Percentiles rank a stretch among this genome's conserved stretches.
phyloP scores from a whole-genome alignment of 495 filamentous ascomycete genomes.

The Peziza echinospora region DNA sequence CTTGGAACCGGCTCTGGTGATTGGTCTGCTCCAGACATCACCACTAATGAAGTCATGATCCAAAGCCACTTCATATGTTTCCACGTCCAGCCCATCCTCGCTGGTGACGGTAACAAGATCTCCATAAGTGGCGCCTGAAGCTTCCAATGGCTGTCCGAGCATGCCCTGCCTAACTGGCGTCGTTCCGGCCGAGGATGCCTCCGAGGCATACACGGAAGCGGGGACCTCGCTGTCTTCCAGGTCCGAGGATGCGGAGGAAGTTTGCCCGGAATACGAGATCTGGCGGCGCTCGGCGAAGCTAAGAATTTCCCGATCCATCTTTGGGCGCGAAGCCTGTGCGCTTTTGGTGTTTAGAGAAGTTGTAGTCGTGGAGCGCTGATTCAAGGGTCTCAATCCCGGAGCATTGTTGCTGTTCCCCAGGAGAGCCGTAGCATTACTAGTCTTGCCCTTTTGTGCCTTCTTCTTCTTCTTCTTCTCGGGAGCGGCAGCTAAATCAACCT shows the following conservation, averaged over 20 bases:
- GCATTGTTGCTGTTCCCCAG: not conserved
- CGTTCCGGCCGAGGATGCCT: not conserved
- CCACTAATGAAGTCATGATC: conserved; percentile 43
- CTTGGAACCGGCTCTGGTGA: not conserved
- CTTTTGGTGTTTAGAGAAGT: not conserved
- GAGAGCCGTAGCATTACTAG: too few relatives aligned
- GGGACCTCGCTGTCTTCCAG: not conserved
- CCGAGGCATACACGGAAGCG: not conserved
- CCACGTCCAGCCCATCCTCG: not conserved
- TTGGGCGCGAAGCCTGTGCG: not conserved
- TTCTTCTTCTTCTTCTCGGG: not conserved
- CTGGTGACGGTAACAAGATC: not conserved
- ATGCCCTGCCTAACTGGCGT: not conserved
- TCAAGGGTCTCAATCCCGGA: not conserved
- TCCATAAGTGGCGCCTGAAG: not conserved
- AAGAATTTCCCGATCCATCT: not conserved
- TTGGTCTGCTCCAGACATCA: conserved; percentile 21
- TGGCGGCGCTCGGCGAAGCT: not conserved
- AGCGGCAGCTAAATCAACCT: not conserved
- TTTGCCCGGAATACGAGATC: not conserved
- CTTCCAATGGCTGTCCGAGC: not conserved
- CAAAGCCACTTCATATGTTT: conserved; percentile 36
- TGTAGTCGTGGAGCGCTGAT: not conserved
- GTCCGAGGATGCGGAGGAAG: not conserved
- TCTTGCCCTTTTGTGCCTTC: not conserved